Base-by-base conservation (phyloP, 805 yeast species). In the Dipodascus geniculatus region DNA sequence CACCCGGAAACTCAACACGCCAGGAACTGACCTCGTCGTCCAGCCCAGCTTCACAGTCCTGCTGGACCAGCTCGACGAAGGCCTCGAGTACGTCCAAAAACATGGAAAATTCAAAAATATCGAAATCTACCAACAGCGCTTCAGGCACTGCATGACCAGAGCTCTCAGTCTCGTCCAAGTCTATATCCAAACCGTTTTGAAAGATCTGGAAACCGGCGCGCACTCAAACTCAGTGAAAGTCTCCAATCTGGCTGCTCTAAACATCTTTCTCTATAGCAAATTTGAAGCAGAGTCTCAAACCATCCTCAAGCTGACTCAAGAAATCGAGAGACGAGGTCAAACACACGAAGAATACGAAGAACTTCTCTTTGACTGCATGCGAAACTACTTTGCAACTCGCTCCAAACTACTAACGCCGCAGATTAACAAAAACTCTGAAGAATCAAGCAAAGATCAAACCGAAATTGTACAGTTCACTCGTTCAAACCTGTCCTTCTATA, bases 81-180 rank as follows among this genome's bases (percentile, higher is more conserved):
- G 95, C 35, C 67, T 90, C 42, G 68, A 62, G 1, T 90, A 87
- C 64, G 73, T 82, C 3, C 71, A 74, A 6, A 68, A 70, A 2
- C 77, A 82, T 52, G 67, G 72, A 3, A 81, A 81, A 54, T 84
- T 85, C 62, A 81, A 79, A 62, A 96, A 89, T 53, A 71, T 79
- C 9, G 91, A 82, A 23, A 63, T 79, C 1, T 88, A 86, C 64
- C 76, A 75, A 50, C 79, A 81, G 57, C 77, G 90, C 55, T 87
- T 87, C 69, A 79, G 85, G 57, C 95, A 87, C 61, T 87, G 96
- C 62, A 74, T 88, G 76, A 81, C 90, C 1, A 76, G 96, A 55
- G 83, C 95, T 1, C 73, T 88, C 49, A 81, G 93, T 0, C 71
- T 91, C 55, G 78, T 88, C 16, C 77, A 83, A 57, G 86, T 83